phyloP scores from a whole-genome alignment of 495 filamentous ascomycete genomes.

The Neurospora tetraspora region DNA sequence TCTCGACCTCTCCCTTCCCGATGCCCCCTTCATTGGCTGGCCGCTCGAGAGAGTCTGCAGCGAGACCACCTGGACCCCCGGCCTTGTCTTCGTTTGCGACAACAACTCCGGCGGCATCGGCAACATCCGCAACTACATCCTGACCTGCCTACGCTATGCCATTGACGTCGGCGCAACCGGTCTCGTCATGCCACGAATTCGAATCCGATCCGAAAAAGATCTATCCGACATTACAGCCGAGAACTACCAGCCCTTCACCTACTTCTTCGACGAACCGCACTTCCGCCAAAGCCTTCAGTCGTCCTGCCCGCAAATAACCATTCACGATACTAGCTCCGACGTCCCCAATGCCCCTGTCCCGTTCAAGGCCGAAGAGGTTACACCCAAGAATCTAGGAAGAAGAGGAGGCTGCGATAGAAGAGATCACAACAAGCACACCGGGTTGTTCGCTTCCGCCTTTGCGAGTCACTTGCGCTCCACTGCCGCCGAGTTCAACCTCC shows the following conservation, averaged over 20 bases:
- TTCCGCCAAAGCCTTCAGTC: conserved; percentile 25
- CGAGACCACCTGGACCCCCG: conserved; percentile 27
- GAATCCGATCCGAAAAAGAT: conserved; percentile 20
- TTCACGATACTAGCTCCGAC: conserved; percentile 25
- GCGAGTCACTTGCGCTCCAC: conserved; percentile 14
- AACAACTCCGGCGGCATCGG: conserved; percentile 43
- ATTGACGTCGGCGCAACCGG: conserved; percentile 38
- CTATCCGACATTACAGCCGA: conserved; percentile 22
- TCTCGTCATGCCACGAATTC: conserved; percentile 34
- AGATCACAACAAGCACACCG: conserved; percentile 37
- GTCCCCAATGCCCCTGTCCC: conserved; percentile 27
- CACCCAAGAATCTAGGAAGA: conserved; percentile 30
- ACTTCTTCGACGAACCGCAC: conserved; percentile 38
- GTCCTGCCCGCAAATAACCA: conserved; percentile 31
- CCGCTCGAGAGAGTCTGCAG: conserved; percentile 35
- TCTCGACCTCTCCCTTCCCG: conserved; percentile 26
- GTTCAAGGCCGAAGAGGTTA: conserved; percentile 25
- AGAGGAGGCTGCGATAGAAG: conserved; percentile 32
- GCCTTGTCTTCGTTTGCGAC: conserved; percentile 37
- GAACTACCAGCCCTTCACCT: conserved; percentile 22
- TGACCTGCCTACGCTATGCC: conserved; percentile 40
- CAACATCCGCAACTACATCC: conserved; percentile 44
- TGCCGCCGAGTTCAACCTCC: conserved; percentile 15
- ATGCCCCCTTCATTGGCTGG: conserved; percentile 35
- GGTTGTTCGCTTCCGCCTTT: conserved; percentile 28